Base-by-base conservation (phyloP, 2,329 filamentous ascomycete genomes). In the Sarocladium oryzae region DNA sequence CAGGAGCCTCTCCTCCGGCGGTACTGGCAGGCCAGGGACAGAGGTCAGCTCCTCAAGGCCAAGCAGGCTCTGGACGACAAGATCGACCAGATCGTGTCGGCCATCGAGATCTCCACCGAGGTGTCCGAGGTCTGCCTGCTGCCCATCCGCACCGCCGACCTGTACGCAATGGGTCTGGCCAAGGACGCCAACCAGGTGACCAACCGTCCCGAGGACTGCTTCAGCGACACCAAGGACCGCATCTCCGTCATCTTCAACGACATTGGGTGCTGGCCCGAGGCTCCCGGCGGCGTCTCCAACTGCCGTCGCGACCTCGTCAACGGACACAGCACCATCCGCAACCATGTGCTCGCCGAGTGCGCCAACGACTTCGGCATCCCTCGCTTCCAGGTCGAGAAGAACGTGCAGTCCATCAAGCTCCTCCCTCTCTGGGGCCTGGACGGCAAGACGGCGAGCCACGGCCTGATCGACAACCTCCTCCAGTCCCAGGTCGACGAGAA, bases 291-390 rank as follows among this genome's bases (percentile, higher is more conserved):
- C 56, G 76, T 79, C 13, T 78, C 76, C 33, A 76, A 76, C 52
- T 79, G 76, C 62, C 67, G 76, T 36, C 69, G 76, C 38, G 76
- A 79, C 57, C 68, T 79, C 60, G 74, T 79, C 59, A 77, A 79
- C 56, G 73, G 72, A 13, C 71, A 77, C 54, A 66, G 67, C 38
- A 77, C 74, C 0, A 76, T 79, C 55, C 72, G 75, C 52, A 77
- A 76, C 65, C 75, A 79, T 56, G 76, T 78, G 56, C 64, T 79
- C 38, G 75, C 73, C 46, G 76, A 79, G 62, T 74, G 74, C 5
- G 76, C 76, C 8, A 78, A 77, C 56, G 76, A 79, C 53, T 79
- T 72, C 54, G 76, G 76, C 26, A 69, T 78, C 18, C 76, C 76
- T 5, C 72, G 76, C 16, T 76, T 77, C 60, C 76, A 79, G 59